Conservation (phyloP, 164 flowering plant species). For the Aristolochia californica region DNA sequence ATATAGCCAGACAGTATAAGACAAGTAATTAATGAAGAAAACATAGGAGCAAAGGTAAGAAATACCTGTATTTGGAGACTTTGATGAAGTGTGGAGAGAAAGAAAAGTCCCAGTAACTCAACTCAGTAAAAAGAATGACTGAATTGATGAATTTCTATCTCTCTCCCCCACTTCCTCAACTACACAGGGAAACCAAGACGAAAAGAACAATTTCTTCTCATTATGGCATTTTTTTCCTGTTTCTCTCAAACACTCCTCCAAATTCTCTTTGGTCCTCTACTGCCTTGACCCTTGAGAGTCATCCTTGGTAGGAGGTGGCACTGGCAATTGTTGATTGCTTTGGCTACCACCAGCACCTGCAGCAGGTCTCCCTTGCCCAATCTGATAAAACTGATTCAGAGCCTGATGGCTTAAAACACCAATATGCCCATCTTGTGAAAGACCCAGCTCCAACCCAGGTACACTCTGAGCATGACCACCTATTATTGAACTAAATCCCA, state of each 20-base stretch:
- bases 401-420: slow-evolving; percentile 44
- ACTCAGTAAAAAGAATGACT: slow-evolving; percentile 10
- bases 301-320: slow-evolving; percentile 43
- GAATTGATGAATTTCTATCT: too few relatives aligned
- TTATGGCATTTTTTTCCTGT: slow-evolving; percentile 4
- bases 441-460: slow-evolving; percentile 65
- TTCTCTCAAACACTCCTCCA: slow-evolving; percentile 9
- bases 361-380: slow-evolving; percentile 27
- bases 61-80: slow-evolving; percentile 21
- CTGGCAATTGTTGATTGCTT: slow-evolving; percentile 19
- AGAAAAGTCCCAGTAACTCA: slow-evolving; percentile 10
- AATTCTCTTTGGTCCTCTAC: slow-evolving; percentile 8
- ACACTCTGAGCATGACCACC: slow-evolving; percentile 25
- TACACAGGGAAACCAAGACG: slow-evolving; percentile 12
- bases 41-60: not conserved
- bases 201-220: slow-evolving; percentile 16
- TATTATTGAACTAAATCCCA: slow-evolving; percentile 22
- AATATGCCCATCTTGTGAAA: slow-evolving; percentile 56
- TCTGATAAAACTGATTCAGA: slow-evolving; percentile 43
- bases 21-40: not conserved
- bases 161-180: slow-evolving; percentile 13
- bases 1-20: not conserved
- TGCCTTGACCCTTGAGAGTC: slow-evolving; percentile 74
- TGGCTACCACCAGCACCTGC: slow-evolving; percentile 13
- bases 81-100: slow-evolving; percentile 17